Conservation (phyloP, 1,284 basidiomycete species). For the Ganoderma sp. region DNA sequence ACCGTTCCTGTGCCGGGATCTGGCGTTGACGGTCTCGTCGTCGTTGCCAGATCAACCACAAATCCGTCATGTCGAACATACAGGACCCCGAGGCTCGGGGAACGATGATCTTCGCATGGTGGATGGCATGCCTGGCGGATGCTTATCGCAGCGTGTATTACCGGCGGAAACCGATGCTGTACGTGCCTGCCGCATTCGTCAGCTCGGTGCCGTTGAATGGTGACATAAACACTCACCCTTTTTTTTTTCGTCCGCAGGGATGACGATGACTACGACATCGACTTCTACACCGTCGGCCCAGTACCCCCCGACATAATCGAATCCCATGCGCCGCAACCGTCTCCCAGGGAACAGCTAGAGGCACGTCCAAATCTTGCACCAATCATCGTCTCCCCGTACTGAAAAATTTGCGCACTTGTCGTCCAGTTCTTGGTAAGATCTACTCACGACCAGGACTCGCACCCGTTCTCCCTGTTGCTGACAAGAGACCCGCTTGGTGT, state of each 20-base stretch:
- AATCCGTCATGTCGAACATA: constrained; percentile 71
- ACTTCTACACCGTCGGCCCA: constrained; percentile 78
- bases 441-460: constrained; percentile 27
- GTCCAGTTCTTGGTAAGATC: constrained; percentile 47
- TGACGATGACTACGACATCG: constrained; percentile 74
- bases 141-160: constrained; percentile 65
- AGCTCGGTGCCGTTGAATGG: constrained; percentile 2
- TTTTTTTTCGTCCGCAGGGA: constrained; percentile 43
- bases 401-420: constrained; percentile 7
- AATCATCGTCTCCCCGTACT: background rate
- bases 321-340: constrained; percentile 55
- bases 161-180: constrained; percentile 67
- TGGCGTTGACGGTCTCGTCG: constrained; percentile 24
- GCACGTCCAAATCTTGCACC: constrained; percentile 45
- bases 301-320: constrained; percentile 55
- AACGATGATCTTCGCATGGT: constrained; percentile 88
- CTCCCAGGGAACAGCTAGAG: constrained; percentile 77
- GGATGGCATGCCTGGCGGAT: constrained; percentile 67
- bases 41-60: constrained; percentile 73
- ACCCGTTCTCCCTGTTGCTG: constrained; percentile 12
- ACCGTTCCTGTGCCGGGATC: background rate
- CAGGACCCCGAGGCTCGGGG: constrained; percentile 73
- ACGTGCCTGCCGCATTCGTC: constrained; percentile 44
- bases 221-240: background rate
- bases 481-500: constrained; percentile 20